Percentiles rank a stretch among this genome's conserved stretches.
These are phyloP conservation scores for Lodderomyces elongisporus DNA, from an alignment of 1,139 yeast genomes.

Conservation along the genomic window DNA sequence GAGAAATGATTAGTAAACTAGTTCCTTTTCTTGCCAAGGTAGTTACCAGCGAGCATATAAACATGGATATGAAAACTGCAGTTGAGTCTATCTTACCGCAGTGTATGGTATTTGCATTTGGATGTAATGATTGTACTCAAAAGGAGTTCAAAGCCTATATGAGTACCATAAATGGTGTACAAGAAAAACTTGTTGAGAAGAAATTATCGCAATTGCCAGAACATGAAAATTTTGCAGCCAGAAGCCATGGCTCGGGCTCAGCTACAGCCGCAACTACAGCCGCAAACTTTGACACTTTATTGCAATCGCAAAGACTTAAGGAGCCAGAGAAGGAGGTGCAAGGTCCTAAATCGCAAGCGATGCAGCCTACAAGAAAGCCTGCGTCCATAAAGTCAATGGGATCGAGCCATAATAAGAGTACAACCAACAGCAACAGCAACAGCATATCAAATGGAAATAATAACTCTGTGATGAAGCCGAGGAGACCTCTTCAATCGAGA, in stretches of 20 bases:
- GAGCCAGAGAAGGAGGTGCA: slow-evolving; percentile 10
- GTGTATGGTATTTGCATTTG: slow-evolving; percentile 34
- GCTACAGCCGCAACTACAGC: not conserved
- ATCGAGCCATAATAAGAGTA: no score
- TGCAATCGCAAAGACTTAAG: slow-evolving; percentile 30
- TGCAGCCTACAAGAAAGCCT: slow-evolving; percentile 13
- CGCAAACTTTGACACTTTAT: slow-evolving; percentile 27
- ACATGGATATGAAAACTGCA: slow-evolving; percentile 30
- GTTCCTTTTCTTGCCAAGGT: slow-evolving; percentile 48
- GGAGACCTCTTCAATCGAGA: no score
- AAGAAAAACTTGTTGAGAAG: slow-evolving; percentile 23
- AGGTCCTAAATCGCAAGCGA: slow-evolving; percentile 11
- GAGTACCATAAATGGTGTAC: slow-evolving; percentile 24
- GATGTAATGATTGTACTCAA: slow-evolving; percentile 38
- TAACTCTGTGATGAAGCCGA: not conserved
- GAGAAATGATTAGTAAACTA: slow-evolving; percentile 56
- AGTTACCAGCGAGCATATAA: slow-evolving; percentile 33
- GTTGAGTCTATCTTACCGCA: slow-evolving; percentile 39
- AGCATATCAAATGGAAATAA: not conserved
- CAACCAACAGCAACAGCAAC: slow-evolving; percentile 4
- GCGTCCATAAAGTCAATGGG: slow-evolving; percentile 1
- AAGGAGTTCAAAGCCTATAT: slow-evolving; percentile 32
- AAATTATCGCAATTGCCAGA: slow-evolving; percentile 26
- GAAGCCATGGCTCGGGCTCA: not conserved
- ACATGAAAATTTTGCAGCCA: slow-evolving; percentile 10